Evolutionary conservation across 2,329 filamentous ascomycete genomes (phyloP), one percentile per base, ranked within the genome.

Genomic region (Hypomyces rosellus): DNA sequence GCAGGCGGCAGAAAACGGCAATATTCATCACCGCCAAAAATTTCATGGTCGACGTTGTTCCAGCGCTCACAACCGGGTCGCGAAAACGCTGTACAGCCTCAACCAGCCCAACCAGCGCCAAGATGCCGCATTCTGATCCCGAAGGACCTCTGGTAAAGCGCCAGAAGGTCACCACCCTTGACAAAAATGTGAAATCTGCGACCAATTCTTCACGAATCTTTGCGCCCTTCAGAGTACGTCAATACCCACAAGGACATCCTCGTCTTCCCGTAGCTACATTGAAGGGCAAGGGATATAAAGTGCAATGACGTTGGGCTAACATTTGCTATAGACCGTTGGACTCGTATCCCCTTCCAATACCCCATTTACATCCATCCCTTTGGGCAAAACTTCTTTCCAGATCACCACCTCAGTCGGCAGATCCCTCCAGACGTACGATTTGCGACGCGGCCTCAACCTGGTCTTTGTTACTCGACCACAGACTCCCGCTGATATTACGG

Each of bases 311-410:
- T 22, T 42, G 15, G 12, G 33, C 53, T 55, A 44, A 55, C 33
- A 15, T 48, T 53, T 33, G 51, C 33, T 44, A 25, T 65, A 96
- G 89, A 96, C 92, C 43, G 81, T 99, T 57, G 93, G 93, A 14
- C 77, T 99, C 33, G 89, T 99, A 2, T 96, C 93, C 5, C 89
- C 93, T 1, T 96, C 92, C 2, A 72, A 77, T 45, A 89, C 96
- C 0, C 92, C 93, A 0, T 97, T 99, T 64, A 91, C 92, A 2
- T 86, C 87, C 5, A 80, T 95, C 33, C 88, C 92, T 1, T 76
- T 96, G 14, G 93, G 93, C 51, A 96, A 95, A 70, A 92, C 89
- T 1, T 95, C 90, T 3, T 99, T 96, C 65, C 93, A 99, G 67
- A 89, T 99, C 68, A 97, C 93, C 34, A 99, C 93, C 30, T 97